These are phyloP conservation scores for Colletotrichum paranaense DNA, from an alignment of 2,329 filamentous ascomycete genomes.

Conservation along the genomic window DNA sequence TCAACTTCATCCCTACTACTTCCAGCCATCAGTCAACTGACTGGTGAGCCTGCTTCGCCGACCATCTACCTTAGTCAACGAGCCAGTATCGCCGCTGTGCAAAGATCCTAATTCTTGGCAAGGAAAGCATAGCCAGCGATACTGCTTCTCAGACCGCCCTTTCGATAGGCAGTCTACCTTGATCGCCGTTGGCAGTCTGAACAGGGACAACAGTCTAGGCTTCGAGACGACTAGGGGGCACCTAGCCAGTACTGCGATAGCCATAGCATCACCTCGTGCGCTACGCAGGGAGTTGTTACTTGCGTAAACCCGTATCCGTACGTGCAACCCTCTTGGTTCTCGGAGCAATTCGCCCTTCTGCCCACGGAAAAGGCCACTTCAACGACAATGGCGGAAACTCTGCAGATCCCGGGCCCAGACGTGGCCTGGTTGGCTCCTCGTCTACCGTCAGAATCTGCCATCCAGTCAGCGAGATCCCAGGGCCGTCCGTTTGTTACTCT, in stretches of 20 bases:
- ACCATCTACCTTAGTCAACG: neutral
- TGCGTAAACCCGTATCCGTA: neutral
- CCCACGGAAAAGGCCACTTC: neutral
- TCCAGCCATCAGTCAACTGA: neutral
- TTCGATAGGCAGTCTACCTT: slow-evolving; percentile 9
- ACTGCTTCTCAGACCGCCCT: neutral
- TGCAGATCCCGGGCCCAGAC: slow-evolving; percentile 39
- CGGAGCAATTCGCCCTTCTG: neutral
- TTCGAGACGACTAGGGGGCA: slow-evolving; percentile 27
- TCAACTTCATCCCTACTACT: slow-evolving; percentile 13
- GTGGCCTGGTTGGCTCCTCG: slow-evolving; percentile 45
- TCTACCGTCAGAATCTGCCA: slow-evolving; percentile 36
- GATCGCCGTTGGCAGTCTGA: slow-evolving; percentile 5
- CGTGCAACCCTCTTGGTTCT: neutral
- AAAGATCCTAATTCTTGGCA: neutral
- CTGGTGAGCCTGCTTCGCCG: neutral
- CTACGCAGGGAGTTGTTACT: slow-evolving; percentile 18
- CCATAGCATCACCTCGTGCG: slow-evolving; percentile 20
- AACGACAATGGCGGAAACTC: slow-evolving; percentile 41
- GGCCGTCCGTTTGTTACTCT: slow-evolving; percentile 73
- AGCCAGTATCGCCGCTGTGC: neutral
- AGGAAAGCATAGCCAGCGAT: neutral
- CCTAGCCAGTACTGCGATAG: slow-evolving; percentile 21
- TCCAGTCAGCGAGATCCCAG: slow-evolving; percentile 12
- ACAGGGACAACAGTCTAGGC: slow-evolving; percentile 16